These are phyloP conservation scores for Pythium grandisporangium DNA, from an alignment of 352 stramenopile genomes.

Conservation along the genomic window DNA sequence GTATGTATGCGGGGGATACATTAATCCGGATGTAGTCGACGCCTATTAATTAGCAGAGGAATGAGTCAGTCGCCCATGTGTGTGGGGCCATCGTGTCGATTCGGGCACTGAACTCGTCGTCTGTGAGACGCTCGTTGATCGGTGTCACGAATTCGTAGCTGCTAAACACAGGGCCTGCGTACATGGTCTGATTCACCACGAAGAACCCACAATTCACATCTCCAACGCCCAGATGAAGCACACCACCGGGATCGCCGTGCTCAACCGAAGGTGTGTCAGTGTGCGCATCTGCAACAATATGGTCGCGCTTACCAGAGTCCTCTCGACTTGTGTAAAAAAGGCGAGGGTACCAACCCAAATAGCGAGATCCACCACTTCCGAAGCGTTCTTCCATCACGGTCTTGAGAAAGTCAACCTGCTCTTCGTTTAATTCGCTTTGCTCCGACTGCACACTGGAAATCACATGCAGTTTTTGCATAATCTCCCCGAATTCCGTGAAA, in stretches of 20 bases:
- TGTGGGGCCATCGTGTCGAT: no score
- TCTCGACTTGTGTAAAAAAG: conserved; percentile 18
- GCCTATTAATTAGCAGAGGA: no score
- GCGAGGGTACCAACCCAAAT: conserved; percentile 21
- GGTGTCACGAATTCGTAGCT: conserved; percentile 25
- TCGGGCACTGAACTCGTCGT: conserved; percentile 13
- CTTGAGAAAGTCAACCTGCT: conserved; percentile 14
- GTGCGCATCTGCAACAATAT: conserved; percentile 20
- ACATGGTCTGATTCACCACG: conserved; percentile 17
- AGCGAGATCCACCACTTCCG: conserved; percentile 10
- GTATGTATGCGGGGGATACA: no score
- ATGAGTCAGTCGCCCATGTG: no score
- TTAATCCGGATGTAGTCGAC: no score
- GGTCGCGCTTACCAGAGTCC: conserved; percentile 20
- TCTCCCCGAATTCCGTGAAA: conserved; percentile 9
- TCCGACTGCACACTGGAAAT: conserved; percentile 6
- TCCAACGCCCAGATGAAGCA: conserved; percentile 20
- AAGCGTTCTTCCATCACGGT: conserved; percentile 13
- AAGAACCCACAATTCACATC: conserved; percentile 18
- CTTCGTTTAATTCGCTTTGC: conserved; percentile 3
- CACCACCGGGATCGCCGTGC: conserved; percentile 17
- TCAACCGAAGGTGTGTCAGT: conserved; percentile 19
- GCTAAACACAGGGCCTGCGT: conserved; percentile 25
- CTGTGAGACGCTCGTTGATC: conserved; percentile 17
- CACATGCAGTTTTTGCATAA: conserved; percentile 5